Evolutionary conservation across 1,284 basidiomycete genomes (phyloP).

Genomic region (Singerocomus inundabilis): DNA sequence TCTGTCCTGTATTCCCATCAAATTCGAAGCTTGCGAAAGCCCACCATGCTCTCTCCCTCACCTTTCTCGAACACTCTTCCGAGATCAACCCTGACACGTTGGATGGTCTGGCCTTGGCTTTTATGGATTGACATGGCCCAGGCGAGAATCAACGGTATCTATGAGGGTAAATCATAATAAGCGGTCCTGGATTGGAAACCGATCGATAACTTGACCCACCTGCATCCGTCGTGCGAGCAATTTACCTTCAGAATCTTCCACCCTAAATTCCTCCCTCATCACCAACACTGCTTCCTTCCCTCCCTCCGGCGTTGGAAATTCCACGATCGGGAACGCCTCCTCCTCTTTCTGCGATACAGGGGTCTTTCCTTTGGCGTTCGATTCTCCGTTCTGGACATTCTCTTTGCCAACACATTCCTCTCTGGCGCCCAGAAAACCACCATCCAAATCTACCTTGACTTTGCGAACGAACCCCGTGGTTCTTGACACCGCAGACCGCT

Average conservation of each 20-base stretch:
- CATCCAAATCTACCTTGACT: constrained; percentile 10
- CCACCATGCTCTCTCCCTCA: constrained; percentile 15
- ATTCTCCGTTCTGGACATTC: constrained; percentile 12
- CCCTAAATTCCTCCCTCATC: constrained; percentile 62
- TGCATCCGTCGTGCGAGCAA: constrained; percentile 59
- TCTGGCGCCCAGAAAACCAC: constrained; percentile 1
- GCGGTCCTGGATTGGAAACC: neutral
- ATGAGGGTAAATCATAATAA: neutral
- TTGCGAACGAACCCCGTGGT: constrained; percentile 30
- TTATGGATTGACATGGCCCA: constrained; percentile 85
- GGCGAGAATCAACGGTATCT: constrained; percentile 65
- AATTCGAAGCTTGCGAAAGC: too few relatives aligned
- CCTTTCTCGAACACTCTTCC: constrained; percentile 73
- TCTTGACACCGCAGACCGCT: constrained; percentile 14
- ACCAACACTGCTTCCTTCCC: constrained; percentile 48
- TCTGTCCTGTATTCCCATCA: neutral
- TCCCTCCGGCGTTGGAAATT: constrained; percentile 57
- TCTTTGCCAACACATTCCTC: constrained; percentile 17
- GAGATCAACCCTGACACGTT: constrained; percentile 65
- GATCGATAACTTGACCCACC: too few relatives aligned
- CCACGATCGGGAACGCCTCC: constrained; percentile 57
- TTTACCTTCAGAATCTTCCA: constrained; percentile 67
- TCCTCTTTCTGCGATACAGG: constrained; percentile 23
- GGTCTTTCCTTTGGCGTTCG: neutral
- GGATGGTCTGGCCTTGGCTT: constrained; percentile 72